Conservation (phyloP, 805 yeast species). For the Candida loeiensis region DNA sequence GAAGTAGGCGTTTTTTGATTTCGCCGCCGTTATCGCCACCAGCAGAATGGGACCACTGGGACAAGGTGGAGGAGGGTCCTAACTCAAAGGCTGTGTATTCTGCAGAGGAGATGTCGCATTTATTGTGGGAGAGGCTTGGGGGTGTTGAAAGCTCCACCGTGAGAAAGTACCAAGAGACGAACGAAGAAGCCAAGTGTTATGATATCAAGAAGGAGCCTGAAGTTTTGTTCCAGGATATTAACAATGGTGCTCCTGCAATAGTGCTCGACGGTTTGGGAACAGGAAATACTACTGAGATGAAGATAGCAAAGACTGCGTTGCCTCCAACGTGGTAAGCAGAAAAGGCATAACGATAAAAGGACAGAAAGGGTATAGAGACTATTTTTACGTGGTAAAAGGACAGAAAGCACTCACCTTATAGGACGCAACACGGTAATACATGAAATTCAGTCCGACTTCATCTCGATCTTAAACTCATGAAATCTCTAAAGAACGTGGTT, state of each 20-base stretch:
- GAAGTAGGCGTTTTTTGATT: conserved; percentile 37
- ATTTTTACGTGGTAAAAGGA: too few relatives aligned
- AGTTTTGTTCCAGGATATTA: conserved; percentile 34
- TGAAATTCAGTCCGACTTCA: too few relatives aligned
- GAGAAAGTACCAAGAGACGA: conserved; percentile 22
- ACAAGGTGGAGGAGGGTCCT: conserved; percentile 41
- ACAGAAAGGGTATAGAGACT: too few relatives aligned
- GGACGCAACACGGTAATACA: too few relatives aligned
- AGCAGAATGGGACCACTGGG: conserved; percentile 43
- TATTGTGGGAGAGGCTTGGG: conserved; percentile 44
- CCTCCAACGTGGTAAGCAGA: conserved; percentile 4
- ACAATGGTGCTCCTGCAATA: conserved; percentile 40
- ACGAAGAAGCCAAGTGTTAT: conserved; percentile 8
- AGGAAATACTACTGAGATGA: neutral
- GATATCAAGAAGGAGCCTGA: conserved; percentile 32
- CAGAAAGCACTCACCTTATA: too few relatives aligned
- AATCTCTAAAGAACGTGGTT: too few relatives aligned
- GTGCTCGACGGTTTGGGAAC: conserved; percentile 30
- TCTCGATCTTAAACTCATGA: too few relatives aligned
- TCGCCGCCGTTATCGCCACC: conserved; percentile 46
- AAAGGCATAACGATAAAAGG: too few relatives aligned
- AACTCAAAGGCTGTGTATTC: conserved; percentile 31
- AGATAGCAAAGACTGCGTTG: conserved; percentile 11
- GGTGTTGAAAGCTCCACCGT: conserved; percentile 36
- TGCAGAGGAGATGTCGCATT: conserved; percentile 39